Evolutionary conservation across 2,329 filamentous ascomycete species (phyloP).

Genomic region (Lasiodiplodia sp.): DNA sequence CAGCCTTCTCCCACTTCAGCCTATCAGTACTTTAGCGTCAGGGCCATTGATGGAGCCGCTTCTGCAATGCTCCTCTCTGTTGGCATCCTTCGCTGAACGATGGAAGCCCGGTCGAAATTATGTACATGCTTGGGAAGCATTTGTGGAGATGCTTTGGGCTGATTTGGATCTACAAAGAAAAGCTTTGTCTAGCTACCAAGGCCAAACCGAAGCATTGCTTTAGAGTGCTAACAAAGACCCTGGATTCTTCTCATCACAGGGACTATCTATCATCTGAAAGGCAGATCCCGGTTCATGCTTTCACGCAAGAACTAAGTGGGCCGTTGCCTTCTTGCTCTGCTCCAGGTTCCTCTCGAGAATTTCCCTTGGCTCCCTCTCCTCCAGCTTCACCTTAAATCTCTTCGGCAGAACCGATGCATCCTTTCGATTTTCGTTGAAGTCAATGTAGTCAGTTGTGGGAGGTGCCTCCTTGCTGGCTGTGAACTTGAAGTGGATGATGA

Average conservation of each 20-base stretch:
- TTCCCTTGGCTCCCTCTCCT: conserved; percentile 25
- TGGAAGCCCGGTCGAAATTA: conserved; percentile 15
- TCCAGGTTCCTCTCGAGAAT: conserved; percentile 17
- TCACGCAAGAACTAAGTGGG: conserved; percentile 20
- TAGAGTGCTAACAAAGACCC: not conserved
- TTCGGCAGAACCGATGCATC: conserved; percentile 26
- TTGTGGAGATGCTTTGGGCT: conserved; percentile 17
- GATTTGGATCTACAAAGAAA: conserved; percentile 6
- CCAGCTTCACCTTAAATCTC: conserved; percentile 16
- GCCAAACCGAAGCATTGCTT: not conserved
- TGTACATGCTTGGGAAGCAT: conserved; percentile 23
- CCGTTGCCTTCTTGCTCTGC: conserved; percentile 18
- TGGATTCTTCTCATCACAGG: not conserved
- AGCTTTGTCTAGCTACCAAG: not conserved
- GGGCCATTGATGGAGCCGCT: conserved; percentile 20
- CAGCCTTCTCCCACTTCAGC: not conserved
- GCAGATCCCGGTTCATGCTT: not conserved
- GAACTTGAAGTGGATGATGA: conserved; percentile 28
- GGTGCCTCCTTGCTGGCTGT: conserved; percentile 17
- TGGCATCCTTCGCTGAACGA: conserved; percentile 23
- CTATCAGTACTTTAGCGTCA: not conserved
- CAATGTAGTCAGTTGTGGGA: conserved; percentile 24
- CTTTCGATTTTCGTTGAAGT: conserved; percentile 28
- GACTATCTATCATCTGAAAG: not conserved
- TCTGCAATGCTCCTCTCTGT: conserved; percentile 15